Evolutionary conservation across 1,284 basidiomycete species (phyloP), one percentile per base, ranked within the genome.

Genomic region (Cutaneotrichosporon cavernicola): DNA sequence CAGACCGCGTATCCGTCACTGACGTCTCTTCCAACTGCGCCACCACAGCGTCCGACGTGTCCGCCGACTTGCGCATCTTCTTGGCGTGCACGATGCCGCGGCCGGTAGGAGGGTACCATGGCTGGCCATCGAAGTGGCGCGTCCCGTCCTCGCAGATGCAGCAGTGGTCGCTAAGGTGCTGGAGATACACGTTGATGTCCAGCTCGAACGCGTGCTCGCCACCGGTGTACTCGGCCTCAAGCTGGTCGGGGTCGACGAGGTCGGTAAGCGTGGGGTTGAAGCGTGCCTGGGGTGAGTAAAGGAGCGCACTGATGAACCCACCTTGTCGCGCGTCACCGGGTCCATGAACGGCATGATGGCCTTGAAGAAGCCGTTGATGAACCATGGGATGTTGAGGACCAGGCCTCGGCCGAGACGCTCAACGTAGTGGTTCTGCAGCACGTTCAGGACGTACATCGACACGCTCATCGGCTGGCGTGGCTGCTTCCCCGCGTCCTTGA

Each of bases 391-490:
- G 75, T 94, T 92, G 59, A 90, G 86, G 38, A 95, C 88, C 47
- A 95, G 83, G 14, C 90, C 92, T 18, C 90, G 85, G n/a, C 92
- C 93, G 32, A 96, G 86, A 4, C 76, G 73, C 81, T 95, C 92
- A 40, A 90, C 89, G 73, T 97, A 97, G 78, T 96, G 92, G 68
- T 91, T 87, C 78, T 96, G 93, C 49, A 97, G 83, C 69, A 97
- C 93, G 65, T 86, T 83, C 22, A 94, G 83, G 2, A 90, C 89
- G 80, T 92, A 90, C 61, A 87, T 82, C 2, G 89, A 90, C 9
- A 89, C 84, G 16, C 87, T 87, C 70, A 92, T 86, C 9, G 90
- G 90, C 7, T 91, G 90, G 75, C 90, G 92, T 11, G 88, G 89
- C 58, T 87, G 85, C 5, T 92, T 82, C 0, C 89, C 91, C 0